Evolutionary conservation across 2,329 filamentous ascomycete genomes (phyloP).

Genomic region (Cladorrhinum sp.): DNA sequence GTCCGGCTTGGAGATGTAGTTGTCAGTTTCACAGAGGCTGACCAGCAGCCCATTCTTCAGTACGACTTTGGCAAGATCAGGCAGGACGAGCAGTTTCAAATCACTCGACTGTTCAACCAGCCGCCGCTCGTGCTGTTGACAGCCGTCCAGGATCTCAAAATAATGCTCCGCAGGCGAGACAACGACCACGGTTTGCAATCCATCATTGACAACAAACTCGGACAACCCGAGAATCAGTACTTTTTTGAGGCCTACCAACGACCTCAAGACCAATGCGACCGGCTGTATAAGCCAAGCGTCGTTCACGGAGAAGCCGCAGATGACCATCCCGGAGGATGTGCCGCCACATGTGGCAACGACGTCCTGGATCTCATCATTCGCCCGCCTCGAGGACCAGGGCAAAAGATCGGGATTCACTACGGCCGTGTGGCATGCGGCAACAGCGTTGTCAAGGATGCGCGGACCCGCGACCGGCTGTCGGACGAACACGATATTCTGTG

Average conservation of each 20-base stretch:
- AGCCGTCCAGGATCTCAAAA: slow-evolving; percentile 8
- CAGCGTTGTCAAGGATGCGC: not conserved
- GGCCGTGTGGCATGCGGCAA: not conserved
- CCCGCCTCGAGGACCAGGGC: slow-evolving; percentile 12
- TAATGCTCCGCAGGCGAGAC: not conserved
- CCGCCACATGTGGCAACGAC: not conserved
- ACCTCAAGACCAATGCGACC: slow-evolving; percentile 2
- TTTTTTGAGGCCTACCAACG: not conserved
- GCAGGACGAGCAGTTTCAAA: slow-evolving; percentile 18
- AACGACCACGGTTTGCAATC: not conserved
- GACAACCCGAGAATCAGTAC: not conserved
- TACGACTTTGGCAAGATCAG: slow-evolving; percentile 31
- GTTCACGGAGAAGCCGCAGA: not conserved
- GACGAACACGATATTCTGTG: not conserved
- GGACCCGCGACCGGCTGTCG: not conserved
- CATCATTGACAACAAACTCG: not conserved
- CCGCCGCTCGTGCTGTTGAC: slow-evolving; percentile 5
- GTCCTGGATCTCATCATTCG: not conserved
- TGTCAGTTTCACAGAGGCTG: slow-evolving; percentile 25
- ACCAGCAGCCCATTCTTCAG: slow-evolving; percentile 28
- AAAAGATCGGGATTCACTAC: slow-evolving; percentile 21
- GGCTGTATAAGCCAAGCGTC: not conserved
- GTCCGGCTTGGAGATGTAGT: slow-evolving; percentile 36
- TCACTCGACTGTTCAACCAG: slow-evolving; percentile 3
- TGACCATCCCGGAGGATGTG: not conserved